Base-by-base conservation (phyloP, 208 protist species). In the Leishmania martiniquensis region DNA sequence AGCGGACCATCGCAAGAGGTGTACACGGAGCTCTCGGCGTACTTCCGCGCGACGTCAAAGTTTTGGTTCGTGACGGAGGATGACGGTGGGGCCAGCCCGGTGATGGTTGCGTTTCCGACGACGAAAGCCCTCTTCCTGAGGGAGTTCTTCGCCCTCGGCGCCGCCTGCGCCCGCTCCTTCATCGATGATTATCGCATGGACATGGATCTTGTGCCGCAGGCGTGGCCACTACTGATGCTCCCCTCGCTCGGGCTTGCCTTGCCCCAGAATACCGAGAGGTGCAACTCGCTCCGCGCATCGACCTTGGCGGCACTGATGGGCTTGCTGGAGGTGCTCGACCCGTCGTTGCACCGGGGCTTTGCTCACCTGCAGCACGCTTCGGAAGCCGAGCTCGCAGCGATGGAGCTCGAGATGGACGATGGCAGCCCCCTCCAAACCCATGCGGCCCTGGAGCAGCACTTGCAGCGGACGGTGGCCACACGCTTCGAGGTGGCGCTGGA, bases 1-100 rank as follows among this genome's bases (percentile, higher is more conserved):
- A 92, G 87, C 32, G 94, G 94, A 0, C 94, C 94, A 1, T 96
- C 94, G 54, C 94, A 95, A 77, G 92, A 97, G 80, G 76, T 97
- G 25, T 97, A 97, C 84, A 81, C 91, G 12, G 90, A 95, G 75
- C 75, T 97, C 10, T 95, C 88, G 15, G 72, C 63, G 0, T 72
- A 85, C 55, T 91, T 91, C 76, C 75, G 75, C n/a, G 54, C 51
- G 0, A 68, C 81, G 59, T 57, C 22, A 51, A 69, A 75, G 25
- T 68, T 97, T 25, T 97, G 94, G 94, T 91, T 89, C 70, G 39
- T 76, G 29, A 84, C 60, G 9, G 88, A 94, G 72, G 93, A 94
- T 72, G 86, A 88, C n/a, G 72, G 73, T 68, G 76, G 76, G 42
- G 78, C 78, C 4, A 75, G 80, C 20, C 59, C 72, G 13, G 63